Percentiles rank a stretch among this genome's conserved stretches.
Evolutionary conservation across 129 eudicot species (phyloP).

Genomic region (Gnaphalium uliginosum): DNA sequence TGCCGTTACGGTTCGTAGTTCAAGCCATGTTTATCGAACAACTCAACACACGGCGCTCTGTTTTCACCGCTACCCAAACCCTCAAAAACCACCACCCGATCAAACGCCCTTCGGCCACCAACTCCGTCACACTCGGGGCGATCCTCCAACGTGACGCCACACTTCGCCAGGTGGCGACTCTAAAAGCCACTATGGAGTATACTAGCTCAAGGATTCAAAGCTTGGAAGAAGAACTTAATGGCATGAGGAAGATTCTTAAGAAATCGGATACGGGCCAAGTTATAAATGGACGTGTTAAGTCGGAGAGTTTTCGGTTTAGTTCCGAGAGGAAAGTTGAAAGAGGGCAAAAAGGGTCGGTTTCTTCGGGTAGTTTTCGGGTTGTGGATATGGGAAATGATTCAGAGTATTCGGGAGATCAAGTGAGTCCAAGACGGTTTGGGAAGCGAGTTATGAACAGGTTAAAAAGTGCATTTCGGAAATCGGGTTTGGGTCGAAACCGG

Average conservation of each 20-base stretch:
- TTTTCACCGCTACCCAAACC: slow-evolving; percentile 51
- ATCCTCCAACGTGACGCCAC: slow-evolving; percentile 82
- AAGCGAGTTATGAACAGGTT: slow-evolving; percentile 54
- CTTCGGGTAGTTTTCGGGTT: slow-evolving; percentile 45
- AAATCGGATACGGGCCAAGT: slow-evolving; percentile 27
- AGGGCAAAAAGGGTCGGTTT: slow-evolving; percentile 78
- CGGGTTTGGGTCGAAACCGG: slow-evolving; percentile 34
- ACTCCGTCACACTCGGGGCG: slow-evolving; percentile 64
- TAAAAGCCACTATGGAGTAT: slow-evolving; percentile 61
- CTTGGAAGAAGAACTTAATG: slow-evolving; percentile 67
- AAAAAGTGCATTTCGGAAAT: slow-evolving; percentile 52
- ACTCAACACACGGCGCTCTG: slow-evolving; percentile 81
- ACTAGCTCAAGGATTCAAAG: slow-evolving; percentile 63
- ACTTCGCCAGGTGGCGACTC: slow-evolving; percentile 57
- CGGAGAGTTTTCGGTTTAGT: slow-evolving; percentile 63
- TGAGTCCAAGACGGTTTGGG: slow-evolving; percentile 35
- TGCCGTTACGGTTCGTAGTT: slow-evolving; percentile 79
- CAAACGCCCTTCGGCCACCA: slow-evolving; percentile 11
- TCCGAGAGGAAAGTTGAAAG: slow-evolving; percentile 61
- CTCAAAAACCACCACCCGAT: slow-evolving; percentile 22
- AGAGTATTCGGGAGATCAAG: slow-evolving; percentile 23
- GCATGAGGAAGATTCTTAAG: slow-evolving; percentile 49
- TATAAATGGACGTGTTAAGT: slow-evolving; percentile 37
- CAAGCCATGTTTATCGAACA: slow-evolving; percentile 96
- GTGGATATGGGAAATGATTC: slow-evolving; percentile 20